These are phyloP conservation scores for Aspergillus pseudoglaucus DNA, from an alignment of 2,329 filamentous ascomycete genomes.

Conservation along the genomic window DNA sequence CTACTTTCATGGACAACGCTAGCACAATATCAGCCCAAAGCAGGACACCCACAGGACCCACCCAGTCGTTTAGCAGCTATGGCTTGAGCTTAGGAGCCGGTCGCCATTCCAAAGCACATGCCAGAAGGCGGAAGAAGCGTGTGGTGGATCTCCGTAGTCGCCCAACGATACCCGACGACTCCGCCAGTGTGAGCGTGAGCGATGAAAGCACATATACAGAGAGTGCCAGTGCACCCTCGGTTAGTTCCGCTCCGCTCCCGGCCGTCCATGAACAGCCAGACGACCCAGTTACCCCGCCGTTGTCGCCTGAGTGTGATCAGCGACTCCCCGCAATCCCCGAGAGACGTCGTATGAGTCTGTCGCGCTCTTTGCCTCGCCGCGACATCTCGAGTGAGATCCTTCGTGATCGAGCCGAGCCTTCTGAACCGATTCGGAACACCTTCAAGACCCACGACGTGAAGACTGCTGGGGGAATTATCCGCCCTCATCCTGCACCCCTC, in stretches of 20 bases:
- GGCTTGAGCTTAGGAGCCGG: slow-evolving; percentile 35
- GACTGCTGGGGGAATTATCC: slow-evolving; percentile 28
- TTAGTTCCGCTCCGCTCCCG: slow-evolving; percentile 48
- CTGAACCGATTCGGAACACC: slow-evolving; percentile 13
- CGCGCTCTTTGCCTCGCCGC: slow-evolving; percentile 18
- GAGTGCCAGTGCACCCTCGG: slow-evolving; percentile 38
- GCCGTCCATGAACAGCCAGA: slow-evolving; percentile 56
- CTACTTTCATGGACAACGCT: slow-evolving; percentile 67
- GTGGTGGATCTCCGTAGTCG: slow-evolving; percentile 40
- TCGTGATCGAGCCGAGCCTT: slow-evolving; percentile 17
- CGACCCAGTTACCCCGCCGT: slow-evolving; percentile 48
- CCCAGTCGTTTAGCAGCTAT: slow-evolving; percentile 32
- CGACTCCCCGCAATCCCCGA: slow-evolving; percentile 31
- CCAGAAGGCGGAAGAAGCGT: slow-evolving; percentile 42
- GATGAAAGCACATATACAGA: slow-evolving; percentile 38
- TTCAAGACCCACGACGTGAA: slow-evolving; percentile 22
- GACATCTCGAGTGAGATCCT: slow-evolving; percentile 14
- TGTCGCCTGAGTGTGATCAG: slow-evolving; percentile 36
- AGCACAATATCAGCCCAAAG: slow-evolving; percentile 62
- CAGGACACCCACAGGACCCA: slow-evolving; percentile 37
- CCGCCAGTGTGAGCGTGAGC: slow-evolving; percentile 29
- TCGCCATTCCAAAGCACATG: slow-evolving; percentile 40
- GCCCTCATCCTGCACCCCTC: slow-evolving; percentile 15
- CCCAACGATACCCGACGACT: slow-evolving; percentile 35
- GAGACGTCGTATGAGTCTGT: slow-evolving; percentile 24